phyloP scores from a whole-genome alignment of 2,329 filamentous ascomycete species.

The Clathrospora elynae region DNA sequence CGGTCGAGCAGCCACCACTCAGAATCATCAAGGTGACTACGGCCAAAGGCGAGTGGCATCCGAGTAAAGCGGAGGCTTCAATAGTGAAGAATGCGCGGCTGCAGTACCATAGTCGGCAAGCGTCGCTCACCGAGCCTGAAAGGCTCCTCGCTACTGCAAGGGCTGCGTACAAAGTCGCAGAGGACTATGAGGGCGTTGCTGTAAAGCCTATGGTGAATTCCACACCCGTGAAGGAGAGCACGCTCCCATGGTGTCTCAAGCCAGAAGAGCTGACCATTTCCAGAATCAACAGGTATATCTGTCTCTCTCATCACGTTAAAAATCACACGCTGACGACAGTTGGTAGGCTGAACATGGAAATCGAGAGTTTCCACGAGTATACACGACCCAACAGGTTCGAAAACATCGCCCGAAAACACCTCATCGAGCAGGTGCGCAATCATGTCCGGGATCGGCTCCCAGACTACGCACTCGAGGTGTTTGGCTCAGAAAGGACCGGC shows the following conservation, averaged over 20 bases:
- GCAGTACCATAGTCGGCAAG: background rate
- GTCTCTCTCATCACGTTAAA: background rate
- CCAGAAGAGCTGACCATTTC: slow-evolving; percentile 1
- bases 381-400: slow-evolving; percentile 52
- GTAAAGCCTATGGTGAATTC: slow-evolving; percentile 17
- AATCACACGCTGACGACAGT: background rate
- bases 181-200: slow-evolving; percentile 27
- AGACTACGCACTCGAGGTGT: slow-evolving; percentile 48
- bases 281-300: slow-evolving; percentile 17
- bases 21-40: slow-evolving; percentile 6
- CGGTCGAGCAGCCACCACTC: background rate
- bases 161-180: slow-evolving; percentile 11
- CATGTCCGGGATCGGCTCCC: slow-evolving; percentile 27
- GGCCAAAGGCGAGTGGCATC: slow-evolving; percentile 2
- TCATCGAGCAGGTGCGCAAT: slow-evolving; percentile 40
- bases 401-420: slow-evolving; percentile 41
- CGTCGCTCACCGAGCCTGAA: slow-evolving; percentile 1
- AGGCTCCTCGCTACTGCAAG: slow-evolving; percentile 13
- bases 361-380: slow-evolving; percentile 35
- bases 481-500: slow-evolving; percentile 61
- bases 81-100: slow-evolving; percentile 5
- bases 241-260: slow-evolving; percentile 26
- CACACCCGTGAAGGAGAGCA: slow-evolving; percentile 9
- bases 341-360: slow-evolving; percentile 34
- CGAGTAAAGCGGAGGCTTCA: slow-evolving; percentile 4